Percentiles rank a stretch among this genome's conserved stretches.
These are phyloP conservation scores for Aurinia saxatilis DNA, from an alignment of 345 rosid species.

Conservation along the genomic window DNA sequence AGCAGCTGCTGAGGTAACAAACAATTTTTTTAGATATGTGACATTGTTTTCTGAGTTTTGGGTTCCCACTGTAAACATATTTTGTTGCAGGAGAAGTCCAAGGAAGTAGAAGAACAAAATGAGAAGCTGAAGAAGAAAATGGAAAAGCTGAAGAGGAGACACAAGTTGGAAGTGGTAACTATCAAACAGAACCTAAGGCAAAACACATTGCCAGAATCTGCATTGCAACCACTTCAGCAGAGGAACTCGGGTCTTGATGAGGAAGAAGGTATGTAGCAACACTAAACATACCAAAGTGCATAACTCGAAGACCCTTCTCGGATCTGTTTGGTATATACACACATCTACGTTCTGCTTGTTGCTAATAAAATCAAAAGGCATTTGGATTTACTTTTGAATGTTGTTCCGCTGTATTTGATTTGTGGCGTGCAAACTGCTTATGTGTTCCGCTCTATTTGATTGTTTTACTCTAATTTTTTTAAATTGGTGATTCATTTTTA, in stretches of 20 bases:
- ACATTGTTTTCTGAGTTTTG: no score
- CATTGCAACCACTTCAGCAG: conserved; percentile 47
- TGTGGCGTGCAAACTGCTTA: conserved; percentile 19
- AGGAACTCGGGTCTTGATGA: conserved; percentile 32
- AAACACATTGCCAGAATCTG: conserved; percentile 83
- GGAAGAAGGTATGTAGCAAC: conserved; percentile 20
- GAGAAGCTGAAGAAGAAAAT: conserved; percentile 82
- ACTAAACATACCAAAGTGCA: conserved; percentile 8
- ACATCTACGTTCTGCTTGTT: neutral
- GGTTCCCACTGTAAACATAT: neutral
- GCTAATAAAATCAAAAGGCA: conserved; percentile 17
- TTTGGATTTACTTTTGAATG: neutral
- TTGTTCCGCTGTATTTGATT: neutral
- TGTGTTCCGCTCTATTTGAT: neutral
- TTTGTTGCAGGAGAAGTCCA: conserved; percentile 52
- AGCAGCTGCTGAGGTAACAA: conserved; percentile 65
- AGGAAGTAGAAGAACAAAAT: conserved; percentile 50
- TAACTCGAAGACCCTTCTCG: conserved; percentile 25
- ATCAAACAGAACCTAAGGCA: conserved; percentile 78
- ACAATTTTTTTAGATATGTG: neutral
- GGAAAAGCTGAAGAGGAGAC: conserved; percentile 82
- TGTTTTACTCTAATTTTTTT: neutral
- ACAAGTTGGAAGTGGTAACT: conserved; percentile 85
- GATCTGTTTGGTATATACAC: conserved; percentile 17
- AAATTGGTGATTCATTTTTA: neutral